Evolutionary conservation across 2,329 filamentous ascomycete genomes (phyloP), one percentile per base, ranked within the genome.

Genomic region (Paecilomyces formosus): DNA sequence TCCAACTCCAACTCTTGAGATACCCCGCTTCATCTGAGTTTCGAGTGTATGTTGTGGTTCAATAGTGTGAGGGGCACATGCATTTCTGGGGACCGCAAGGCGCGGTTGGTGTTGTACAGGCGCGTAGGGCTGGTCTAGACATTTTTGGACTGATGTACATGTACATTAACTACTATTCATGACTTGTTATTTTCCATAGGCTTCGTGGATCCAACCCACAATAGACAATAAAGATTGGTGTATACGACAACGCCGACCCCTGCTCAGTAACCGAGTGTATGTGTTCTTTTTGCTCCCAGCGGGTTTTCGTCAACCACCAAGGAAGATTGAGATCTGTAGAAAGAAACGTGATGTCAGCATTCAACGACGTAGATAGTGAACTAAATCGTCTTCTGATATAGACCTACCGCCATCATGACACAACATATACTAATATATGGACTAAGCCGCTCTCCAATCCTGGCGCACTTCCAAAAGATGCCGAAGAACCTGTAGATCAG

Each of bases 401-500:
- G 56, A 79, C 84, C 77, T 73, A 97, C 94, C 64, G 94, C 94
- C 92, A 99, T 97, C 67, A 91, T 76, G 31, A 97, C 81, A 73
- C 93, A 97, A 74, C 91, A 95, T 72, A 97, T 80, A 78, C 91
- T 95, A 68, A 99, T 90, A 74, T 97, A 97, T 50, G 94, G 94
- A 73, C 92, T 97, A 65, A 99, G 74, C 63, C 94, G 81, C 79
- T 99, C 94, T 39, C 94, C 94, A 72, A 99, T 86, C 63, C 94
- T 83, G 26, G 94, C 94, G 63, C 86, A 92, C 77, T 97, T 97
- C 94, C 94, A 99, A 72, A 97, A 95, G 62, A 96, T 88, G 56
- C 91, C 90, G 66, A 91, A 85, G 55, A 91, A 78, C 13, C 88
- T 92, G 63, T 50, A 31, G 49, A 13, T 55, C 54, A 54, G 51